Base-by-base conservation (phyloP, 306 rosid genomes). In the Biancaea sappan region DNA sequence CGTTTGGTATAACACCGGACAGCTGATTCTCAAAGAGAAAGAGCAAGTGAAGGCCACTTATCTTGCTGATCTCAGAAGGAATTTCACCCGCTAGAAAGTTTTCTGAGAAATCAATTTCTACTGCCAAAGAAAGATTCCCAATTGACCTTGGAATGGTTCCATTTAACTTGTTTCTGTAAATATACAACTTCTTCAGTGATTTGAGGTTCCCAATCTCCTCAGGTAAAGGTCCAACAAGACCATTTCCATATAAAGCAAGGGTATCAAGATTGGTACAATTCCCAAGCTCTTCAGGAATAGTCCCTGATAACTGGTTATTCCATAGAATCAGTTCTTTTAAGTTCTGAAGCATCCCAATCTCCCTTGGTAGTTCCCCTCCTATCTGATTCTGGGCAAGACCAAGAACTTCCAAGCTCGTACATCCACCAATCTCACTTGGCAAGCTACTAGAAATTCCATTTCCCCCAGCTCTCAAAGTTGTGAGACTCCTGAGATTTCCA, bases 91-190 rank as follows among this genome's bases (percentile, higher is more conserved):
- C 80, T 82, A 95, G 78, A 61, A 53, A 61, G 68, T 95, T 95
- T 79, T 95, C 98, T 0, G 99, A 92, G 84, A 95, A 86, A 90
- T 95, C 99, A 69, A 95, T 82, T 75, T 85, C 83, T 44, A 46
- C 3, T 40, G 81, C 93, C 28, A 56, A 75, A 65, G 92, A 87
- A 83, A 95, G 98, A 79, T 95, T 95, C 77, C 98, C 98, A 54
- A 90, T 77, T 81, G 85, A 90, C 86, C 81, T 87, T n/a, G 98
- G 99, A 81, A 95, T 95, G 46, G 91, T 87, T 75, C 99, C 99
- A 82, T 95, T 95, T 84, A 95, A 62, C 68, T 54, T 82, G 79
- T 92, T 95, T 76, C 91, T 82, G 77, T 95, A 95, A 18, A 85
- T 83, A 79, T 92, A 95, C 87, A 95, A 68, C 80, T 60, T 83